phyloP scores from a whole-genome alignment of 2,329 filamentous ascomycete genomes.

The Rutstroemia sp. region DNA sequence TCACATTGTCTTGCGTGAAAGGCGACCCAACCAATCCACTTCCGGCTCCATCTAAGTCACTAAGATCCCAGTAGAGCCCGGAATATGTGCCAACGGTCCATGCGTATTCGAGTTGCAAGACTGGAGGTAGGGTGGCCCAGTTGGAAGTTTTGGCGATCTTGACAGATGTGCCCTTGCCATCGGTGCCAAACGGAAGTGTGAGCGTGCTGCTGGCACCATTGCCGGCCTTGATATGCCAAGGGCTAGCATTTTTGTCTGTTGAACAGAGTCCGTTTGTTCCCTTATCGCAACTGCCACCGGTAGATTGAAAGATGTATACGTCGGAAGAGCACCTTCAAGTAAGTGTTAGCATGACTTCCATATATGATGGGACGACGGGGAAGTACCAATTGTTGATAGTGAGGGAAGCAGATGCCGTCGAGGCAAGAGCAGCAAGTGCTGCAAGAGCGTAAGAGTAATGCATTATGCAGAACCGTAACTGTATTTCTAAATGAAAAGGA shows the following conservation, averaged over 20 bases:
- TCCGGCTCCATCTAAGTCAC: constrained; percentile 7
- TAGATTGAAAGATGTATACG: constrained; percentile 5
- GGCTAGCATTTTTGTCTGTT: neutral
- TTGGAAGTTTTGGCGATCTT: constrained; percentile 7
- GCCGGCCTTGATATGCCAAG: constrained; percentile 6
- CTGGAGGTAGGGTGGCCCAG: constrained; percentile 1
- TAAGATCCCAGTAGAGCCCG: constrained; percentile 9
- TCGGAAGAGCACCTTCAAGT: neutral
- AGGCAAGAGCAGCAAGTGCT: constrained; percentile 6
- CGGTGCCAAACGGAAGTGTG: constrained; percentile 1
- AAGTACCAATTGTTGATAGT: constrained; percentile 6
- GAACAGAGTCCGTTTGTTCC: constrained; percentile 4
- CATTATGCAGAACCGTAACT: neutral
- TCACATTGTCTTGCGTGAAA: constrained; percentile 6
- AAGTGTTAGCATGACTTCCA: neutral
- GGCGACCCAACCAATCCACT: constrained; percentile 6
- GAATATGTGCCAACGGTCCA: constrained; percentile 3
- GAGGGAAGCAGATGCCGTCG: constrained; percentile 6
- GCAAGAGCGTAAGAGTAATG: constrained; percentile 3
- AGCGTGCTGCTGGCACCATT: constrained; percentile 1
- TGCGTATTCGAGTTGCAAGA: constrained; percentile 9
- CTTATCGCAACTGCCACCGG: constrained; percentile 1
- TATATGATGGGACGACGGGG: too few relatives aligned
- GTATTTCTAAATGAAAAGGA: neutral
- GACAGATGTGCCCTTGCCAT: constrained; percentile 2